Percentiles rank a stretch among this genome's conserved stretches.
These are phyloP conservation scores for Pyrenopolyporus hunteri DNA, from an alignment of 495 filamentous ascomycete species.

Conservation along the genomic window DNA sequence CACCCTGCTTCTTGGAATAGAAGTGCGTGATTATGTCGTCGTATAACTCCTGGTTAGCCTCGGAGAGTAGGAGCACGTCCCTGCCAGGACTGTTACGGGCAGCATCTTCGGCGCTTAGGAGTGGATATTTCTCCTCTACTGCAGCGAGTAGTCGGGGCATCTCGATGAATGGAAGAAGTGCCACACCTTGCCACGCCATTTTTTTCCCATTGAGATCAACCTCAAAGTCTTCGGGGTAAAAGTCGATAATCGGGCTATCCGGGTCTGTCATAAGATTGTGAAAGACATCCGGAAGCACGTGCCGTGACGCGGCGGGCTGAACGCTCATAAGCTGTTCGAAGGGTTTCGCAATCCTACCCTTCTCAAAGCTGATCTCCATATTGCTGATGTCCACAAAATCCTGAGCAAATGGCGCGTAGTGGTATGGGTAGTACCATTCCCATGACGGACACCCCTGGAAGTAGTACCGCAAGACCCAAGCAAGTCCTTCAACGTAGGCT, in stretches of 20 bases:
- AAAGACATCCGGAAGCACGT: constrained; percentile 86
- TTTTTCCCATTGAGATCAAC: constrained; percentile 98
- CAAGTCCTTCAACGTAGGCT: constrained; percentile 94
- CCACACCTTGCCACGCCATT: constrained; percentile 96
- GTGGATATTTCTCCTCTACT: constrained; percentile 80
- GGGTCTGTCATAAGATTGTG: constrained; percentile 84
- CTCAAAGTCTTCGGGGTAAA: constrained; percentile 93
- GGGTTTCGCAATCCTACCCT: constrained; percentile 84
- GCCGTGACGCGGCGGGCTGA: constrained; percentile 87
- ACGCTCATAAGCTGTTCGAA: constrained; percentile 99
- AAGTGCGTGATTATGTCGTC: constrained; percentile 79
- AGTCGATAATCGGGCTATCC: constrained; percentile 92
- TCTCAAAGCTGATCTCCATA: constrained; percentile 80
- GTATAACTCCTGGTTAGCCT: constrained; percentile 75
- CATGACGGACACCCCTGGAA: constrained; percentile 97
- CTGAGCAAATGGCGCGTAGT: constrained; percentile 96
- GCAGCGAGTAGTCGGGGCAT: constrained; percentile 83
- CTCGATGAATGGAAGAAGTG: constrained; percentile 94
- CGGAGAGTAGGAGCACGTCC: constrained; percentile 84
- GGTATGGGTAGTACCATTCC: constrained; percentile 99
- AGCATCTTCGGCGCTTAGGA: constrained; percentile 77
- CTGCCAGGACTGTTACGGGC: constrained; percentile 79
- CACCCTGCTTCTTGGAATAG: constrained; percentile 85
- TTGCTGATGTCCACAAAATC: constrained; percentile 88
- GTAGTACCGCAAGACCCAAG: constrained; percentile 97